Evolutionary conservation across 768 basidiomycete species (phyloP), one percentile per base, ranked within the genome.

Genomic region (Floccularia luteovirens): DNA sequence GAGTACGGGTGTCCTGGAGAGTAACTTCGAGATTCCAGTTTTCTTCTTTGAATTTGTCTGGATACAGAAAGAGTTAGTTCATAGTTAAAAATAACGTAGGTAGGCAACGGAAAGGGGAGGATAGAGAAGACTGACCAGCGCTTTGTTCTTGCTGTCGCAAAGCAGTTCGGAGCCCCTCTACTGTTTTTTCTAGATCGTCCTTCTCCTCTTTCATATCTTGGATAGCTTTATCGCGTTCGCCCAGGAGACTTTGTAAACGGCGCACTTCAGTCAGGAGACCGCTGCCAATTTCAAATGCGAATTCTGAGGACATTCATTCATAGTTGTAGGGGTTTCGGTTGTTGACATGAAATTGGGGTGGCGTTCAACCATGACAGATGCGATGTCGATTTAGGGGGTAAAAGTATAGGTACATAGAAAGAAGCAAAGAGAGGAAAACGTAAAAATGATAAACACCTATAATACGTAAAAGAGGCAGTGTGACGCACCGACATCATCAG

Each of bases 1-100:
- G 79, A 1, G 75, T 64, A 27, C 82, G 82, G 17, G 92, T 71
- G 43, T 96, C 92, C 57, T 98, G 94, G 21, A 91, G 67, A 12
- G 77, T 75, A 36, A 97, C 91, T 66, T 98, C 94, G 42, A 97
- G 79, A 55, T 98, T 94, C 96, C 96, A 98, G 58, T 96, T 98
- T 63, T 93, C 91, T 63, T 98, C 94, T 63, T 91, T 91, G 77
- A 81, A 94, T 47, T 91, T 90, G 58, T 97, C 94, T 84, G 53
- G 21, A 36, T 41, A 39, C 35, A 43, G 46, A 17, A 21, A 41
- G 41, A 34, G n/a, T n/a, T n/a, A n/a, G n/a, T n/a, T n/a, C n/a
- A n/a, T n/a, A n/a, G n/a, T n/a, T n/a, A n/a, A n/a, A n/a, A n/a
- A n/a, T n/a, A n/a, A n/a, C n/a, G n/a, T n/a, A n/a, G n/a, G n/a